Evolutionary conservation across 139 green algal species (phyloP), one percentile per base, ranked within the genome.

Genomic region (Chlamydomonas sp.): DNA sequence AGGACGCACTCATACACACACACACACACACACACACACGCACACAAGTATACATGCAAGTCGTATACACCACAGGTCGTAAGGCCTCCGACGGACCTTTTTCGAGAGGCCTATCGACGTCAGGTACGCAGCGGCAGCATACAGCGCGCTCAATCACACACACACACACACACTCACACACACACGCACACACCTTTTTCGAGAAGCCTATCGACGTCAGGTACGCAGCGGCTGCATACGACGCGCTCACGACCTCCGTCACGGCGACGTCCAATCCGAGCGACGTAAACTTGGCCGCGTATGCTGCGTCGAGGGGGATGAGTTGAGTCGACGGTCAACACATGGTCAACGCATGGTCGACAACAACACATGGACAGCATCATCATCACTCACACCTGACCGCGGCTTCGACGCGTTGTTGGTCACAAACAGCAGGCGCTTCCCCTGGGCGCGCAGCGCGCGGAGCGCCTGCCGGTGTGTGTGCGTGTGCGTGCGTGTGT

Each of bases 381-480:
- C 31, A 57, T 2, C 2, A 48, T 34, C 16, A 39, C 28, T 61
- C 54, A 1, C 72, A 86, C 79, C 79, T 88, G 82, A 30, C 79
- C 80, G 38, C 1, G 72, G 81, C 73, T 83, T 83, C 59, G 50
- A 73, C 26, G 67, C 65, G 76, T 91, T 91, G 74, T 91, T 91
- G 31, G 84, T 91, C 0, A 89, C 73, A 67, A 90, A 91, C 28
- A 90, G 64, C 26, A 90, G 65, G 10, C 77, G 80, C 74, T 89
- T 87, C 65, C 84, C 86, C 3, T 35, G 50, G 0, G 5, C 6
- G 1, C 80, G 76, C 28, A 90, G 65, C 26, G 33, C 28, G 2
- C 61, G 57, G 24, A 90, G 75, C 0, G 81, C 80, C 82, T 87
- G 72, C 10, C n/a, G n/a, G n/a, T n/a, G n/a, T n/a, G n/a, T n/a